Percentiles rank a stretch among this genome's conserved stretches.
phyloP scores from a whole-genome alignment of 2,329 filamentous ascomycete species.

The Blastomyces parvus region DNA sequence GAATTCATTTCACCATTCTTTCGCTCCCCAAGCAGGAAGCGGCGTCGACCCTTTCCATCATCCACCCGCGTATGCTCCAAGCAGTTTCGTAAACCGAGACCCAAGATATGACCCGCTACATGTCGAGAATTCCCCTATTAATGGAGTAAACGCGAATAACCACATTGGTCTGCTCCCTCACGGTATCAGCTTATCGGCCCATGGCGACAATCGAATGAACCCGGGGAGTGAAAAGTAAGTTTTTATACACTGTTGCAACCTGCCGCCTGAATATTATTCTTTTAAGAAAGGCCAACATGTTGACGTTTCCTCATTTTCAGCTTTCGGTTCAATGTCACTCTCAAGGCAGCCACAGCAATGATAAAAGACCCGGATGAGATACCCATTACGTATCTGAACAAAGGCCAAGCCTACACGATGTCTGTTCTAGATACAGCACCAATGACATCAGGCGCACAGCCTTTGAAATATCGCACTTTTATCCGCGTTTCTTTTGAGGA shows the following conservation, averaged over 20 bases:
- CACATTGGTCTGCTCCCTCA: neutral
- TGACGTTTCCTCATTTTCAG: constrained; percentile 1
- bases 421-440: constrained; percentile 70
- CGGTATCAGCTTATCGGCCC: constrained; percentile 16
- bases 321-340: constrained; percentile 67
- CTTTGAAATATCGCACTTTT: constrained; percentile 73
- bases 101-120: constrained; percentile 72
- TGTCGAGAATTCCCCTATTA: constrained; percentile 56
- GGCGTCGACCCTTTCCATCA: constrained; percentile 64
- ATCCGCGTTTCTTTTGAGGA: constrained; percentile 97
- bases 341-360: constrained; percentile 96
- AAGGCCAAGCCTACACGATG: constrained; percentile 87
- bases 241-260: constrained; percentile 25
- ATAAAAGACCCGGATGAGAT: constrained; percentile 70
- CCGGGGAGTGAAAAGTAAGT: constrained; percentile 42
- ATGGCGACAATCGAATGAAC: constrained; percentile 12
- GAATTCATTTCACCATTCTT: constrained; percentile 53
- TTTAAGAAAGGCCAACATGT: neutral
- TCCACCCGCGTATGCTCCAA: constrained; percentile 56
- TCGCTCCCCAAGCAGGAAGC: constrained; percentile 50
- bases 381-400: constrained; percentile 95
- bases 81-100: constrained; percentile 71
- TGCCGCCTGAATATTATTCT: neutral
- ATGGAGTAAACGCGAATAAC: neutral
- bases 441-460: constrained; percentile 47